Percentiles rank a stretch among this genome's conserved stretches.
These are phyloP conservation scores for Cruciata laevipes DNA, from an alignment of 257 asterid species.

Conservation along the genomic window DNA sequence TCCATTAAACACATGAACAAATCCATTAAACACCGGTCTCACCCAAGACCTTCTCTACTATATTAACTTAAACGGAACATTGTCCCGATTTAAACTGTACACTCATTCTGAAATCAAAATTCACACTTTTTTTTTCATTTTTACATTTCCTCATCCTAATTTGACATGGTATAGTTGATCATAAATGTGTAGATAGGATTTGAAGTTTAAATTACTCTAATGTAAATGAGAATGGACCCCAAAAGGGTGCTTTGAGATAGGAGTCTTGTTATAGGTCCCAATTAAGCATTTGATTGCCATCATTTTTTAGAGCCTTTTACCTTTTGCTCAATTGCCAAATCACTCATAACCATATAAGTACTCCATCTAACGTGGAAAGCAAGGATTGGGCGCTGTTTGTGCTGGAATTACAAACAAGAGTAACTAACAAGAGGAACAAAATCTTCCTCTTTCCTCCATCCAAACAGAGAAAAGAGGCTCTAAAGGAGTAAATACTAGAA, in stretches of 20 bases:
- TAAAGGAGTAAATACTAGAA: not conserved
- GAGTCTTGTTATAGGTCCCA: constrained; percentile 19
- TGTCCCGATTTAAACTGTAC: not conserved
- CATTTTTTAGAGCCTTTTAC: constrained; percentile 7
- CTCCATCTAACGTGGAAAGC: constrained; percentile 12
- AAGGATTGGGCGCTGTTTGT: constrained; percentile 16
- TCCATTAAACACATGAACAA: too few relatives aligned
- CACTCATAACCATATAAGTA: constrained; percentile 11
- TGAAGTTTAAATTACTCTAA: not conserved
- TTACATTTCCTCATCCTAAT: too few relatives aligned
- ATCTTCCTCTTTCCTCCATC: constrained; percentile 11
- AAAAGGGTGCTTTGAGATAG: constrained; percentile 1
- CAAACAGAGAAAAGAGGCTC: not conserved
- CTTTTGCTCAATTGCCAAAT: constrained; percentile 14
- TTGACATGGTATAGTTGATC: too few relatives aligned
- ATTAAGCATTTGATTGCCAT: constrained; percentile 16
- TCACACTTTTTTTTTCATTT: too few relatives aligned
- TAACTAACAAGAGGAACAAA: constrained; percentile 22
- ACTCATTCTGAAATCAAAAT: too few relatives aligned
- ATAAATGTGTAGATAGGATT: not conserved
- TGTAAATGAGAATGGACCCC: constrained; percentile 20
- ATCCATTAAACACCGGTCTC: too few relatives aligned
- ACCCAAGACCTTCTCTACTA: too few relatives aligned
- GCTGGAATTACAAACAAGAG: constrained; percentile 15
- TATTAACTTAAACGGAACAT: too few relatives aligned